Evolutionary conservation across 495 filamentous ascomycete genomes (phyloP).

Genomic region (Aspergillus nanangensis): DNA sequence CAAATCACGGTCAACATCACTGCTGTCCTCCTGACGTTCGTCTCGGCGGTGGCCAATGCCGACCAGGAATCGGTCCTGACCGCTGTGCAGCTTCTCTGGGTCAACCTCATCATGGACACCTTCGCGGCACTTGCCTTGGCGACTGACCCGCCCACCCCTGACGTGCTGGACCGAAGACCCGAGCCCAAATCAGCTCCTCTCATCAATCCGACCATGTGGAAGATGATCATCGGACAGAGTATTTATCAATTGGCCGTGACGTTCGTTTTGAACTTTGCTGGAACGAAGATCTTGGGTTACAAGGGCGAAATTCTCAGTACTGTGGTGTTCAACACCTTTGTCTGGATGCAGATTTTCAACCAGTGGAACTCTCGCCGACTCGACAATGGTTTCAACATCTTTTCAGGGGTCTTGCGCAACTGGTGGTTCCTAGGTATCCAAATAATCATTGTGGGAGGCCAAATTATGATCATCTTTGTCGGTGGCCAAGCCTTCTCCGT

Average conservation of each 20-base stretch:
- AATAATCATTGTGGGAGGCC: conserved; percentile 76
- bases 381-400: conserved; percentile 86
- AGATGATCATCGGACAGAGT: conserved; percentile 86
- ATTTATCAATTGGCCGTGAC: conserved; percentile 81
- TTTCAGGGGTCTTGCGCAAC: conserved; percentile 77
- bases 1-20: conserved; percentile 92
- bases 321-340: conserved; percentile 85
- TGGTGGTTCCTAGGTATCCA: conserved; percentile 81
- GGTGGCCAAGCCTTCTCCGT: conserved; percentile 70
- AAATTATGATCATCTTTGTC: conserved; percentile 73
- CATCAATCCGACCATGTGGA: conserved; percentile 83
- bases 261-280: conserved; percentile 72
- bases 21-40: conserved; percentile 77
- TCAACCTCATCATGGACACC: conserved; percentile 95
- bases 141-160: conserved; percentile 71
- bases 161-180: conserved; percentile 68
- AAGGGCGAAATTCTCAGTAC: conserved; percentile 46
- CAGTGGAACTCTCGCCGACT: conserved; percentile 79
- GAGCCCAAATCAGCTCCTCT: conserved; percentile 73
- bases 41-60: conserved; percentile 66
- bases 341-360: conserved; percentile 97
- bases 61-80: conserved; percentile 71
- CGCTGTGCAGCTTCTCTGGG: conserved; percentile 84
- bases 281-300: conserved; percentile 59
- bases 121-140: conserved; percentile 90